Evolutionary conservation across 2,329 filamentous ascomycete genomes (phyloP), one percentile per base, ranked within the genome.

Genomic region (Fusarium brachygibbosum): DNA sequence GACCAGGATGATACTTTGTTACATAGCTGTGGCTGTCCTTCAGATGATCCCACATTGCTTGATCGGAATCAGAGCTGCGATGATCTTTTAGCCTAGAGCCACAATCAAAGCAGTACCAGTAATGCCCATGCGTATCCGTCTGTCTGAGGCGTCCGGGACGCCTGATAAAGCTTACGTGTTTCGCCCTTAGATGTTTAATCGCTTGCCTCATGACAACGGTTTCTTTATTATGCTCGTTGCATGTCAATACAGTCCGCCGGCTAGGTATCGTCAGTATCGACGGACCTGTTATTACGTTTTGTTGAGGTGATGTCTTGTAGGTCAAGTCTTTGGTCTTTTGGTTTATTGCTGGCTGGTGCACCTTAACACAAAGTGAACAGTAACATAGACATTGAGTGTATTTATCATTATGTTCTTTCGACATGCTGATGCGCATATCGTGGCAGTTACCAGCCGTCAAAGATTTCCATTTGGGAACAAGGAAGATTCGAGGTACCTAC

Each of bases 1-100:
- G 3, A n/a, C 1, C 25, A 44, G 2, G 3, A 9, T 5, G 0
- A 28, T 14, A 29, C n/a, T 9, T 11, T 17, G 12, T 2, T 13
- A 44, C n/a, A 29, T 17, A 2, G 6, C 25, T 29, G 41, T 45
- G 41, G 9, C 2, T 44, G 5, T 44, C 5, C 12, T 29, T 45
- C 16, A 45, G 6, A 45, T 50, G 46, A 17, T 1, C 6, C 46
- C 46, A 50, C 32, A 50, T 37, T 25, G 46, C 32, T 37, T 16
- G 2, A n/a, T 50, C 2, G 5, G 46, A 50, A 0, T 50, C 5
- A 6, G n/a, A 50, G 21, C 46, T 50, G 32, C 46, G 46, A 35
- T 49, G 46, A 9, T 35, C 5, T 19, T 35, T 35, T 1, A 35
- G 13, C 0, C 14, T 7, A n/a, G 16, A 1, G 3, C 6, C 1